Percentiles rank a stretch among this genome's conserved stretches.
These are phyloP conservation scores for Microdochium nivale DNA, from an alignment of 2,329 filamentous ascomycete genomes.

Conservation along the genomic window DNA sequence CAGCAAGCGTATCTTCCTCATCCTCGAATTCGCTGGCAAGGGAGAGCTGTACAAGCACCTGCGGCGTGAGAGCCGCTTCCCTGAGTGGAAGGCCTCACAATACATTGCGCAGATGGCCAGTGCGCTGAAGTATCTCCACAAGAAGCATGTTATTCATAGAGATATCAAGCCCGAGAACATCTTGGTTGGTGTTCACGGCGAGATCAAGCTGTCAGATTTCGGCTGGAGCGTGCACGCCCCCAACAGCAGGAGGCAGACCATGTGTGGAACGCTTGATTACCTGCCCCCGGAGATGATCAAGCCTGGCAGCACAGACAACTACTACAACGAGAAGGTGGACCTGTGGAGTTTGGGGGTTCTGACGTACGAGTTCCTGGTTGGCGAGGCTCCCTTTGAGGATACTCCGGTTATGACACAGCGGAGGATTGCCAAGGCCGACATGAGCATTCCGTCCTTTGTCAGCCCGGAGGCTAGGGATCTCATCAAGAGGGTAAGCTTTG, in stretches of 20 bases:
- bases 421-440: slow-evolving; percentile 80
- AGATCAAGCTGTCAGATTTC: slow-evolving; percentile 98
- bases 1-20: slow-evolving; percentile 78
- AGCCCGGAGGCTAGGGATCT: slow-evolving; percentile 85
- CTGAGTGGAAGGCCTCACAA: slow-evolving; percentile 78
- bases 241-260: slow-evolving; percentile 85
- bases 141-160: slow-evolving; percentile 94
- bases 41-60: slow-evolving; percentile 86
- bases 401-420: slow-evolving; percentile 90
- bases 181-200: slow-evolving; percentile 87
- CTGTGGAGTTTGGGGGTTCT: slow-evolving; percentile 92
- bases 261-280: slow-evolving; percentile 97
- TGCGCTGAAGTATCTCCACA: slow-evolving; percentile 82
- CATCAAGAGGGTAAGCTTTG: slow-evolving; percentile 68
- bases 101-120: slow-evolving; percentile 90
- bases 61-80: slow-evolving; percentile 68
- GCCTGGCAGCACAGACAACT: slow-evolving; percentile 71
- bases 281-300: slow-evolving; percentile 97
- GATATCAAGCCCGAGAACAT: slow-evolving; percentile 99
- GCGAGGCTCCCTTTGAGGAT: slow-evolving; percentile 95
- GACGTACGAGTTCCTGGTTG: slow-evolving; percentile 93
- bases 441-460: slow-evolving; percentile 85
- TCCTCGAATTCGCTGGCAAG: slow-evolving; percentile 78
- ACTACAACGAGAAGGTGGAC: slow-evolving; percentile 91
- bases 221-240: slow-evolving; percentile 98